Evolutionary conservation across 768 basidiomycete genomes (phyloP).

Genomic region (Serendipita sp.): DNA sequence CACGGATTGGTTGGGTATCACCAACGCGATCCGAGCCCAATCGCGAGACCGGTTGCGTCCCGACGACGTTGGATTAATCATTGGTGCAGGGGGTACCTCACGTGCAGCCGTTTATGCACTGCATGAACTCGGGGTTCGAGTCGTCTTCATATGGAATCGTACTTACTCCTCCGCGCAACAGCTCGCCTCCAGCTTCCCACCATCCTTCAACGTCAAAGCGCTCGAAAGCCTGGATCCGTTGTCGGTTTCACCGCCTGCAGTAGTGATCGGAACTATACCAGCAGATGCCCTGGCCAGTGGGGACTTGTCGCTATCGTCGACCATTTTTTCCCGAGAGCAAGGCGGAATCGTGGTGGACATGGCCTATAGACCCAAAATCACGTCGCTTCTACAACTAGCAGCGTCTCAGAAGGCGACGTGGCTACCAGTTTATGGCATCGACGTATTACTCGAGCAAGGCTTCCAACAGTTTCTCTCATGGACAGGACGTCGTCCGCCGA

Average conservation of each 20-base stretch:
- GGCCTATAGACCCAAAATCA: conserved; percentile 82
- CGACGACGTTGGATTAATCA: conserved; percentile 52
- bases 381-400: conserved; percentile 62
- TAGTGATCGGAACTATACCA: conserved; percentile 84
- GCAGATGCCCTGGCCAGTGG: conserved; percentile 36
- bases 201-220: conserved; percentile 37
- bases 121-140: conserved; percentile 44
- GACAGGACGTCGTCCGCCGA: conserved; percentile 37
- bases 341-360: conserved; percentile 77
- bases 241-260: conserved; percentile 33
- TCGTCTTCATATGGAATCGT: conserved; percentile 79
- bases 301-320: conserved; percentile 33
- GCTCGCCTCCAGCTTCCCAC: conserved; percentile 52
- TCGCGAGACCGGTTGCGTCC: conserved; percentile 22
- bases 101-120: conserved; percentile 90
- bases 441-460: conserved; percentile 79
- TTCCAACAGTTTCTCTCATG: conserved; percentile 71
- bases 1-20: conserved; percentile 90
- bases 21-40: conserved; percentile 31
- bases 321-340: conserved; percentile 36
- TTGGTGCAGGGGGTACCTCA: conserved; percentile 90
- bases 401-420: conserved; percentile 32
- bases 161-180: conserved; percentile 57
- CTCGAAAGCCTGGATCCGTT: conserved; percentile 35
- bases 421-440: conserved; percentile 60